Percentiles rank a stretch among this genome's conserved stretches.
Conservation (phyloP, 371 early-diverging fungal species). For the Amoeboaphelidium protococcarum region DNA sequence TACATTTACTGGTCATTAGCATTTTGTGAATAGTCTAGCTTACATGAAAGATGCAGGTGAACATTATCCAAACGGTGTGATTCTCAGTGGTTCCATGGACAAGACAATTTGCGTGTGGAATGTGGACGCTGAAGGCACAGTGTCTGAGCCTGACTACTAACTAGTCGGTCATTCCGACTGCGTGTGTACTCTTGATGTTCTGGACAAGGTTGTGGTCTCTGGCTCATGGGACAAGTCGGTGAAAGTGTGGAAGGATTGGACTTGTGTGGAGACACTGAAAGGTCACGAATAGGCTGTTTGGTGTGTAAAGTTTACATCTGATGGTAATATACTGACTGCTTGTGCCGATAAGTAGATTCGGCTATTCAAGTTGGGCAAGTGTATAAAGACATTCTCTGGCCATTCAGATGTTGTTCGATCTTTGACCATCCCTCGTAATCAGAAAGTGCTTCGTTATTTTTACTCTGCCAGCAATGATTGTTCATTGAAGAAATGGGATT, state of each 20-base stretch:
- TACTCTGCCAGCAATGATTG: slow-evolving; percentile 70
- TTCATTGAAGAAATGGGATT: slow-evolving; percentile 9
- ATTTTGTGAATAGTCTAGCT: slow-evolving; percentile 56
- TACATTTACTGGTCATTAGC: slow-evolving; percentile 32
- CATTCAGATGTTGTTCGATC: slow-evolving; percentile 77
- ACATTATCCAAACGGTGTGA: too few relatives aligned
- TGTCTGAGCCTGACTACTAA: too few relatives aligned
- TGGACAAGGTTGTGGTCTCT: slow-evolving; percentile 45
- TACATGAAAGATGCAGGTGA: slow-evolving; percentile 12
- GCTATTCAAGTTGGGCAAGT: slow-evolving; percentile 38
- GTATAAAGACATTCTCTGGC: slow-evolving; percentile 37
- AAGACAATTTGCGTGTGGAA: too few relatives aligned
- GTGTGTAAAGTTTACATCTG: slow-evolving; percentile 49
- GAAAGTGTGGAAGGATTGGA: slow-evolving; percentile 37
- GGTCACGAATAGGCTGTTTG: slow-evolving; percentile 78
- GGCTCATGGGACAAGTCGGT: slow-evolving; percentile 62
- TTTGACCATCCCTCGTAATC: slow-evolving; percentile 29
- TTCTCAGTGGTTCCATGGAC: too few relatives aligned
- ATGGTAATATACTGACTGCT: slow-evolving; percentile 43
- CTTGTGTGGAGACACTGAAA: slow-evolving; percentile 28
- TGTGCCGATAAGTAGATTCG: slow-evolving; percentile 83
- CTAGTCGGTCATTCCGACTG: too few relatives aligned
- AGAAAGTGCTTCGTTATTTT: too few relatives aligned
- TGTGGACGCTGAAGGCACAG: too few relatives aligned
- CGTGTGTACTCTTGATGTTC: too few relatives aligned